Percentiles rank a stretch among this genome's conserved stretches.
phyloP scores from a whole-genome alignment of 2,329 filamentous ascomycete species.

The Pseudogymnoascus sp. region DNA sequence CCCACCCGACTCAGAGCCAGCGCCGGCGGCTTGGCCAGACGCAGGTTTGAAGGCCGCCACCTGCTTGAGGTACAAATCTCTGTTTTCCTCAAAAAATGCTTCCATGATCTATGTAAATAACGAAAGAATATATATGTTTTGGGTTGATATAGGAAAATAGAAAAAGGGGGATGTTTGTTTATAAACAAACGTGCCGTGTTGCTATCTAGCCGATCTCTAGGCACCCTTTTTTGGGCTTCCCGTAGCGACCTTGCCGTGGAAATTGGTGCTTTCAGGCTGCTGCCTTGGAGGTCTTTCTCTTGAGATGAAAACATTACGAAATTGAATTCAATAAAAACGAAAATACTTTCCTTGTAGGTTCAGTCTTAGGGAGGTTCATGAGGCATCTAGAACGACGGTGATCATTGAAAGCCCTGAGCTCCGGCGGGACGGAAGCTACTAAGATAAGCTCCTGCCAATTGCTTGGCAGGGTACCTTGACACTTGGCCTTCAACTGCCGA shows the following conservation, averaged over 20 bases:
- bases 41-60: conserved; percentile 2
- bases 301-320: neutral
- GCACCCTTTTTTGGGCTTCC: neutral
- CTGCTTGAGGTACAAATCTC: neutral
- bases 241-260: neutral
- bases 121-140: neutral
- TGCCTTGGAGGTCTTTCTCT: neutral
- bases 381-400: neutral
- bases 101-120: neutral
- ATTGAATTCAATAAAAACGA: neutral
- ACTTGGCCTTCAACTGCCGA: neutral
- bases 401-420: neutral
- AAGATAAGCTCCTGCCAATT: conserved; percentile 3
- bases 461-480: neutral
- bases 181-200: neutral
- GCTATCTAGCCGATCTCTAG: neutral
- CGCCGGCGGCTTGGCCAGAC: neutral
- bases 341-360: neutral
- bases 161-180: neutral
- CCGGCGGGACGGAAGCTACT: neutral
- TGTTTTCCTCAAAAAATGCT: neutral
- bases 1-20: neutral
- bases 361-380: neutral
- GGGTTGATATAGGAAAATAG: neutral
- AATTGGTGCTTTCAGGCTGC: neutral